These are phyloP conservation scores for Chrysoporthe puriensis DNA, from an alignment of 2,329 filamentous ascomycete species.

Conservation along the genomic window DNA sequence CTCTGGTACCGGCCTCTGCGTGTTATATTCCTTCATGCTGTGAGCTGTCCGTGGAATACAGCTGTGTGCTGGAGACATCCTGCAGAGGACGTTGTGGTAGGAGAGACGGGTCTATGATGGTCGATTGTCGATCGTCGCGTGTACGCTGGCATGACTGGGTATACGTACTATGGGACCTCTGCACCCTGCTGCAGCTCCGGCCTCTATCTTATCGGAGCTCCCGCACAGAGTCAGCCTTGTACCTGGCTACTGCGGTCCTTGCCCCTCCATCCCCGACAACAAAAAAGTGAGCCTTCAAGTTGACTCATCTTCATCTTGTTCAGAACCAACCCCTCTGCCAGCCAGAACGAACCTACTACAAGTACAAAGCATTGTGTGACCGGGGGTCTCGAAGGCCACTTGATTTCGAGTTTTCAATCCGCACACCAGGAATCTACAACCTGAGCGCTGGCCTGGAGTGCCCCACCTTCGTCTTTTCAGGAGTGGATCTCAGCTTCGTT, in stretches of 20 bases:
- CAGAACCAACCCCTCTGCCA: not conserved
- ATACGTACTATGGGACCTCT: not conserved
- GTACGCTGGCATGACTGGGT: too few relatives aligned
- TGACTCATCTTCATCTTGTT: conserved; percentile 1
- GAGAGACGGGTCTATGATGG: too few relatives aligned
- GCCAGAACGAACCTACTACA: not conserved
- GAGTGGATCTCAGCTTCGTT: not conserved
- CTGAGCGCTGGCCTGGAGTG: not conserved
- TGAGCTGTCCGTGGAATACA: too few relatives aligned
- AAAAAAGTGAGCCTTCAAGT: not conserved
- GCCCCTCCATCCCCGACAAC: not conserved
- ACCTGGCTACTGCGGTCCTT: not conserved
- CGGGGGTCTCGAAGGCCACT: not conserved
- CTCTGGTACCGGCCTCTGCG: too few relatives aligned
- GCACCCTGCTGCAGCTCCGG: not conserved
- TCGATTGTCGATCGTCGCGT: too few relatives aligned
- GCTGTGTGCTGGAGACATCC: too few relatives aligned
- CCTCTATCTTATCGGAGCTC: conserved; percentile 14
- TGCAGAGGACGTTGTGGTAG: too few relatives aligned
- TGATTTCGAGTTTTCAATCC: not conserved
- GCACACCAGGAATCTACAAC: not conserved
- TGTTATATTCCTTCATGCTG: too few relatives aligned
- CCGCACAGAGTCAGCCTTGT: not conserved
- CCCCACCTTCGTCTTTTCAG: conserved; percentile 22
- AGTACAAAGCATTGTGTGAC: not conserved